Conservation (phyloP, 106 monocot species). For the Dioscorea zingiberensis region DNA sequence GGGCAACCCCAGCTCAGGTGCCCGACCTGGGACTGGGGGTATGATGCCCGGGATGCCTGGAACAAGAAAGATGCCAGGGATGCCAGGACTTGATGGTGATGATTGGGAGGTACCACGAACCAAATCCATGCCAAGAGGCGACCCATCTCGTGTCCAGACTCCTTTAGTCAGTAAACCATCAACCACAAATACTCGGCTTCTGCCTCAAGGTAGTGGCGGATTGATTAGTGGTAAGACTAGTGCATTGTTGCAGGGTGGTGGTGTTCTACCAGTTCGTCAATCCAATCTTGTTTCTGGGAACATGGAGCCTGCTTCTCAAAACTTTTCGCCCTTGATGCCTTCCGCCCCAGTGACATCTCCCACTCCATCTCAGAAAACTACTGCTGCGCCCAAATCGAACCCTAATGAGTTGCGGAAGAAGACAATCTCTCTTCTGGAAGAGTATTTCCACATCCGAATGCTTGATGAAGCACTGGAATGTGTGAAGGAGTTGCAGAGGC, state of each 20-base stretch:
- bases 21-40: slow-evolving; percentile 64
- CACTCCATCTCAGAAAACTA: slow-evolving; percentile 19
- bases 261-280: slow-evolving; percentile 4
- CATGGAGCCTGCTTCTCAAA: slow-evolving; percentile 8
- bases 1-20: background rate
- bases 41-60: slow-evolving; percentile 99
- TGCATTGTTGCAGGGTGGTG: slow-evolving; percentile 59
- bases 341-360: background rate
- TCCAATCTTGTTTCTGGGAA: slow-evolving; percentile 6
- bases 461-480: slow-evolving; percentile 79
- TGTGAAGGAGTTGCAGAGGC: slow-evolving; percentile 79
- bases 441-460: slow-evolving; percentile 68
- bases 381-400: slow-evolving; percentile 12
- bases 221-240: slow-evolving; percentile 57
- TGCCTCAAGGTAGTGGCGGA: slow-evolving; percentile 69
- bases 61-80: slow-evolving; percentile 86
- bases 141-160: slow-evolving; percentile 14
- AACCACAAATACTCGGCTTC: slow-evolving; percentile 46
- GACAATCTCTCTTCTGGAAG: slow-evolving; percentile 71
- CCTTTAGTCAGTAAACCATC: slow-evolving; percentile 26
- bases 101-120: slow-evolving; percentile 79
- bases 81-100: slow-evolving; percentile 65
- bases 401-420: slow-evolving; percentile 54
- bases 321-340: slow-evolving; percentile 10
- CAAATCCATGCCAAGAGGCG: slow-evolving; percentile 49